A percentile compares a stretch with the other conserved stretches of the same genome.
These are phyloP conservation scores for Alternaria solani DNA, from an alignment of 2,329 filamentous ascomycete species.

Conservation along the genomic window DNA sequence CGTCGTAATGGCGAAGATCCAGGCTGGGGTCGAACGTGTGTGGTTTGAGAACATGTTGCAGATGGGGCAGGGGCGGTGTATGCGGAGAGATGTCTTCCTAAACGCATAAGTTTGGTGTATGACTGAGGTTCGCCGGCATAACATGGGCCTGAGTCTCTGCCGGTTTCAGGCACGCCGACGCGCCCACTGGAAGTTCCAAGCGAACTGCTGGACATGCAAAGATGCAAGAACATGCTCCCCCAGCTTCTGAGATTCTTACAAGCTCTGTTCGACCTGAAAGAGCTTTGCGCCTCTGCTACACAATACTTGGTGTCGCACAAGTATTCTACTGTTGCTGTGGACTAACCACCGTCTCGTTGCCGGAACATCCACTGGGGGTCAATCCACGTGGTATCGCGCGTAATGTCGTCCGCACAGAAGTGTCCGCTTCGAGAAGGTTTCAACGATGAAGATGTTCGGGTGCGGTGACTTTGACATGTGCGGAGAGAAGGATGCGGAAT, in stretches of 20 bases:
- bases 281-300: neutral
- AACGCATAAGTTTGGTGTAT: slow-evolving; percentile 50
- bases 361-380: neutral
- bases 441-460: neutral
- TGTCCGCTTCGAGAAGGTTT: neutral
- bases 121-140: slow-evolving; percentile 36
- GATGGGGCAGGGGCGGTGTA: slow-evolving; percentile 31
- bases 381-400: neutral
- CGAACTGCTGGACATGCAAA: neutral
- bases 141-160: slow-evolving; percentile 40
- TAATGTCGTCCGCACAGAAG: neutral
- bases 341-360: neutral
- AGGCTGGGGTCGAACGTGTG: slow-evolving; percentile 41
- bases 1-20: slow-evolving; percentile 27
- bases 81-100: slow-evolving; percentile 35
- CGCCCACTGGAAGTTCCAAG: slow-evolving; percentile 10
- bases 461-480: neutral
- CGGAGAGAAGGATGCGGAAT: neutral
- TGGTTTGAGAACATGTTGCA: slow-evolving; percentile 49
- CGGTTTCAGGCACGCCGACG: slow-evolving; percentile 41
- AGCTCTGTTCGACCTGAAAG: neutral
- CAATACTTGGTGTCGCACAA: neutral
- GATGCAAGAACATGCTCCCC: neutral
- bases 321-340: neutral
- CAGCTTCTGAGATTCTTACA: neutral